These are phyloP conservation scores for Solanum chiquidenum DNA, from an alignment of 257 asterid genomes.

Conservation along the genomic window DNA sequence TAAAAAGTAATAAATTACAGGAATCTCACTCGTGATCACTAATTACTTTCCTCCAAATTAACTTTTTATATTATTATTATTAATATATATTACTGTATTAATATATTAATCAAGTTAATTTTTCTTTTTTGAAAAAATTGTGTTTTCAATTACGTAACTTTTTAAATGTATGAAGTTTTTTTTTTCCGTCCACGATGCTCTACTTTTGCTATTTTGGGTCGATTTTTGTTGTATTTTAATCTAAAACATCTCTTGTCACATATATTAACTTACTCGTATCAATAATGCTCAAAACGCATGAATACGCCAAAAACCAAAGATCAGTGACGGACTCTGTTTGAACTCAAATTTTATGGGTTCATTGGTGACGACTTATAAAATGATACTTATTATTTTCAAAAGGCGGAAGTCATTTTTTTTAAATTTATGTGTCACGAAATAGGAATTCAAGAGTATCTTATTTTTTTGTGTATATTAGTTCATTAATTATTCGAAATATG, in stretches of 20 bases:
- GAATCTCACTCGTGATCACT: neutral
- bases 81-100: neutral
- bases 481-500: neutral
- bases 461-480: neutral
- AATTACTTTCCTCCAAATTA: neutral
- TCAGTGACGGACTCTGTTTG: too few relatives aligned
- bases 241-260: neutral
- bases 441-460: accelerated
- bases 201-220: neutral
- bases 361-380: too few relatives aligned
- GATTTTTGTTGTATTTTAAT: too few relatives aligned
- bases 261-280: too few relatives aligned
- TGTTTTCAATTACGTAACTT: neutral
- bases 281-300: too few relatives aligned
- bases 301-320: too few relatives aligned
- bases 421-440: neutral
- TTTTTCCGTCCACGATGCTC: neutral
- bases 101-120: neutral
- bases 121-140: neutral
- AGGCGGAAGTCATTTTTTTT: accelerated
- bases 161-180: neutral
- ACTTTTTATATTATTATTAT: neutral
- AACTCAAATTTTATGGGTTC: too few relatives aligned
- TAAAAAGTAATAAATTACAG: neutral
- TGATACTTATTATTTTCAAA: neutral